A percentile compares a stretch with the other conserved stretches of the same genome.
Evolutionary conservation across 2,329 filamentous ascomycete species (phyloP).

Genomic region (Chalaropsis ovoidea): DNA sequence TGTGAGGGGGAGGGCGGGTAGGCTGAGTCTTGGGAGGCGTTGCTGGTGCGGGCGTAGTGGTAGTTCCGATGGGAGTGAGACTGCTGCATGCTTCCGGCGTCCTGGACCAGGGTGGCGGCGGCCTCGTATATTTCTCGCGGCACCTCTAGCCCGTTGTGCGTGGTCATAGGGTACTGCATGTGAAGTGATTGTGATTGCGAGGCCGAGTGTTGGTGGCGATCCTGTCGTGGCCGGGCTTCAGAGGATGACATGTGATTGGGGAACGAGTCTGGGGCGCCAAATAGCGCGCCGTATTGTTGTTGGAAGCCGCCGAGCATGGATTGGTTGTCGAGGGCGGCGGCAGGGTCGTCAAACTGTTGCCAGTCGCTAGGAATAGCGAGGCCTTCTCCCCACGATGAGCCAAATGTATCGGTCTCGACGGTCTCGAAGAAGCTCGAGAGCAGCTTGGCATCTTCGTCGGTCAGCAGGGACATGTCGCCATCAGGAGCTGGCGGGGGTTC

Average conservation of each 20-base stretch:
- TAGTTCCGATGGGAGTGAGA: conserved; percentile 36
- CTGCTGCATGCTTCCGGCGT: conserved; percentile 32
- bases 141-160: conserved; percentile 20
- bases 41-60: conserved; percentile 26
- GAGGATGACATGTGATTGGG: background rate
- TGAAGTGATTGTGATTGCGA: conserved; percentile 5
- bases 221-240: background rate
- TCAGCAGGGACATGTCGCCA: conserved; percentile 54
- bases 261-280: conserved; percentile 25
- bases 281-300: conserved; percentile 25
- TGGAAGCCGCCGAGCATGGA: conserved; percentile 27
- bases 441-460: conserved; percentile 50
- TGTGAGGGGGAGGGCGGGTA: background rate
- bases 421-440: conserved; percentile 50
- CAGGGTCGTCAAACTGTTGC: conserved; percentile 38
- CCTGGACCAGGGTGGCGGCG: conserved; percentile 24
- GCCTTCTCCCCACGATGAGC: conserved; percentile 43
- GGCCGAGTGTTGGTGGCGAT: conserved; percentile 5
- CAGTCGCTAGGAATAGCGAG: conserved; percentile 43
- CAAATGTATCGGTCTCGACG: conserved; percentile 43
- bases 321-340: conserved; percentile 27
- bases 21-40: background rate
- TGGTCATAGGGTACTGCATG: background rate
- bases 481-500: conserved; percentile 51
- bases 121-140: conserved; percentile 24